Base-by-base conservation (phyloP, 1,284 basidiomycete genomes). In the Ceratobasidium sp. region DNA sequence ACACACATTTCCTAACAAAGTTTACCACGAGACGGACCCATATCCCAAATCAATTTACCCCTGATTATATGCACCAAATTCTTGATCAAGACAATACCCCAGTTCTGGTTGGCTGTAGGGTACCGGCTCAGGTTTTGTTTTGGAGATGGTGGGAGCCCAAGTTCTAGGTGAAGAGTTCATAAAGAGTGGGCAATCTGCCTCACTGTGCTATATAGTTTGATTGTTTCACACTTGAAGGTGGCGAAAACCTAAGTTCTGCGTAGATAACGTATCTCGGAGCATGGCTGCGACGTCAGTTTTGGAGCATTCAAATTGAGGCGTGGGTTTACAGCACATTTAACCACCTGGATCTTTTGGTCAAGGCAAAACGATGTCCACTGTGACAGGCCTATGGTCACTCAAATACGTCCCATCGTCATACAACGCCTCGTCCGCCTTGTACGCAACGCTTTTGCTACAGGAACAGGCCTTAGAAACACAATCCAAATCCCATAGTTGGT, bases 371-470 rank as follows among this genome's bases (percentile, higher is more conserved):
- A 76, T 11, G 74, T 88, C 86, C 2, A 81, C 83, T 75, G 86
- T 85, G 6, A 88, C 86, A 5, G 86, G 87, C 0, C 87, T 83
- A 78, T 89, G 87, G 77, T 89, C 88, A 75, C 87, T 88, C 7
- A 84, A 84, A 51, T 88, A 81, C n/a, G 86, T 78, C 0, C 88
- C 88, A 76, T 88, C 87, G 75, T 88, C 87, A 3, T 84, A 83
- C 39, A 86, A 79, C 0, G 84, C 82, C 1, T 82, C 81, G 14
- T 81, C 84, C 13, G 87, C 85, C 58, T 82, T 83, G 76, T 86
- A 86, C 7, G 78, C 78, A 39, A 79, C 71, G 4, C 82, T 79
- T 31, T 79, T 79, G 86, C 85, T 86, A 74, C 9, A 43, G 4
- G 22, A 41, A n/a, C 0, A 66, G 24, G 5, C 1, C 39, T 49